Evolutionary conservation across 805 yeast species (phyloP).

Genomic region (Metschnikowia anglica): DNA sequence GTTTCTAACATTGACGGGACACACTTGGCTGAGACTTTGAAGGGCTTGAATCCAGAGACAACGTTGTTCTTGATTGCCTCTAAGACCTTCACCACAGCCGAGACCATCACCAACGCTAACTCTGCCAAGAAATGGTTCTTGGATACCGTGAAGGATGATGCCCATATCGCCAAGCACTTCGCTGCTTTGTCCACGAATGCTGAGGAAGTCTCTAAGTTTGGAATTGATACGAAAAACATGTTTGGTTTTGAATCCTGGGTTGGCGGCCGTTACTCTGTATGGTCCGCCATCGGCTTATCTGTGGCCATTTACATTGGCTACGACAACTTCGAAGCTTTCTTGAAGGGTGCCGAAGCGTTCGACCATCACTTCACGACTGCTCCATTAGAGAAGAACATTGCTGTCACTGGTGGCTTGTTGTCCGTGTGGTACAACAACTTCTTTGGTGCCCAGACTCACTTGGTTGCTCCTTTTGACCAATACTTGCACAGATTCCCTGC

Average conservation of each 20-base stretch:
- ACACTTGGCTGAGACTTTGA: conserved; percentile 88
- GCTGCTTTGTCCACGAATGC: conserved; percentile 96
- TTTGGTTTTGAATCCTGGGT: conserved; percentile 99
- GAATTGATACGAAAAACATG: conserved; percentile 97
- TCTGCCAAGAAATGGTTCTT: conserved; percentile 96
- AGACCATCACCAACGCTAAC: conserved; percentile 94
- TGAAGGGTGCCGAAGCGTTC: conserved; percentile 97
- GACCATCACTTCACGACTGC: conserved; percentile 86
- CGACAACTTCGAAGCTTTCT: conserved; percentile 88
- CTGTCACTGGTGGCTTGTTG: conserved; percentile 88
- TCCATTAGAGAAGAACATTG: conserved; percentile 88
- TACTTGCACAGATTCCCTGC: conserved; percentile 99
- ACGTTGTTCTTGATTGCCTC: conserved; percentile 91
- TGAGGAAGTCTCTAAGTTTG: conserved; percentile 86
- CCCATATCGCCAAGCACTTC: conserved; percentile 92
- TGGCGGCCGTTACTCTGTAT: conserved; percentile 99
- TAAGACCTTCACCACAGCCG: conserved; percentile 98
- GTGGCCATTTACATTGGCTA: conserved; percentile 93
- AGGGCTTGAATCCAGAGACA: conserved; percentile 78
- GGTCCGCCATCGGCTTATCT: conserved; percentile 98
- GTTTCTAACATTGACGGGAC: conserved; percentile 99
- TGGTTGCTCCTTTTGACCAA: conserved; percentile 98
- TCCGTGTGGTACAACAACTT: conserved; percentile 99
- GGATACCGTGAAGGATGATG: conserved; percentile 59
- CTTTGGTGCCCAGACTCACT: conserved; percentile 96